These are phyloP conservation scores for Phialocephala sp. DNA, from an alignment of 2,329 filamentous ascomycete genomes.

Conservation along the genomic window DNA sequence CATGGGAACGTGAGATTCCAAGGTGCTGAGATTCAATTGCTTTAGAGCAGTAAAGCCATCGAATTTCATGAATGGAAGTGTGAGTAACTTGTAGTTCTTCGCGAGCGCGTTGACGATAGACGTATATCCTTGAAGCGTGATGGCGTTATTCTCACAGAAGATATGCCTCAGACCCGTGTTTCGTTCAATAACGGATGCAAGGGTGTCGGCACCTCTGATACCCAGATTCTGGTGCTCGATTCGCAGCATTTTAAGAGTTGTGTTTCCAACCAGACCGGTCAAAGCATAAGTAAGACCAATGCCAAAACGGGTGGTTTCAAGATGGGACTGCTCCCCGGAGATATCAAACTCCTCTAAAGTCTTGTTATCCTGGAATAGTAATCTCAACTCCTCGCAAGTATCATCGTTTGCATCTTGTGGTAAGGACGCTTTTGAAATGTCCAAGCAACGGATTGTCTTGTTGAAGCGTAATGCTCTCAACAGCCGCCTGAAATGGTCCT, in stretches of 20 bases:
- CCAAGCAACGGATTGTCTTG: slow-evolving; percentile 65
- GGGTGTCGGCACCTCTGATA: slow-evolving; percentile 70
- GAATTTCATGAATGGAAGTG: slow-evolving; percentile 66
- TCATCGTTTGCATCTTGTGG: slow-evolving; percentile 72
- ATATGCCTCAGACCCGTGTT: slow-evolving; percentile 68
- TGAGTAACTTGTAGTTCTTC: slow-evolving; percentile 65
- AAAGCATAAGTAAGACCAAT: slow-evolving; percentile 71
- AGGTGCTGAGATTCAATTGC: slow-evolving; percentile 45
- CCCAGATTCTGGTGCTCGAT: slow-evolving; percentile 74
- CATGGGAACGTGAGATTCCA: slow-evolving; percentile 29
- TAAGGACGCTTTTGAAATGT: slow-evolving; percentile 73
- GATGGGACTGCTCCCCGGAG: slow-evolving; percentile 71
- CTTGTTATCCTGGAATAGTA: slow-evolving; percentile 70
- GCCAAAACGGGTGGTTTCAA: slow-evolving; percentile 73
- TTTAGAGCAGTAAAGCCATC: slow-evolving; percentile 67
- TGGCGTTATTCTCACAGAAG: slow-evolving; percentile 74
- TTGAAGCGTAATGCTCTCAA: slow-evolving; percentile 67
- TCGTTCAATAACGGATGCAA: slow-evolving; percentile 70
- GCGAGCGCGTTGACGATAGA: slow-evolving; percentile 72
- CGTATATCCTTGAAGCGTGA: slow-evolving; percentile 72
- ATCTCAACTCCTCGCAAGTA: slow-evolving; percentile 66
- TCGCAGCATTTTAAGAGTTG: slow-evolving; percentile 62
- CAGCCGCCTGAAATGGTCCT: slow-evolving; percentile 60
- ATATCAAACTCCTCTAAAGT: slow-evolving; percentile 71
- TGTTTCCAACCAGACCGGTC: slow-evolving; percentile 68